Conservation (phyloP, 345 rosid genomes). For the Hibiscus trionum region DNA sequence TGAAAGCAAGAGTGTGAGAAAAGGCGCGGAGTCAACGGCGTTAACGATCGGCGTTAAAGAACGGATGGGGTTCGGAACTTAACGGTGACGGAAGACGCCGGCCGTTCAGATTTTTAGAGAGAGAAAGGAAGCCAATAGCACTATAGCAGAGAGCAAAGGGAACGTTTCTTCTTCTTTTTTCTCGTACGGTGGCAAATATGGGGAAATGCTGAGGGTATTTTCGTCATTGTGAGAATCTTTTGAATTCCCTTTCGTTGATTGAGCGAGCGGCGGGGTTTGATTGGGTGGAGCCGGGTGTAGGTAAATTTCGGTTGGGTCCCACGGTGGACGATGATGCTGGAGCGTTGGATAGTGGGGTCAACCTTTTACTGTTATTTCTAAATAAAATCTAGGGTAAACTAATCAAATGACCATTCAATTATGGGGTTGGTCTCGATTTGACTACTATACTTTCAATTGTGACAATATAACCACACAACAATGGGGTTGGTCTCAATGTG, state of each 20-base stretch:
- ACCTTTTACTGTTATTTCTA: not conserved
- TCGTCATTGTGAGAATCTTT: not conserved
- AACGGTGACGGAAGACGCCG: slow-evolving; percentile 13
- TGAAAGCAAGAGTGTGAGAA: not conserved
- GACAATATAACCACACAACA: no score
- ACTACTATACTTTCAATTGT: no score
- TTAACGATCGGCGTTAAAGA: slow-evolving; percentile 26
- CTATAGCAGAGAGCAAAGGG: not conserved
- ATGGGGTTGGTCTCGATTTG: no score
- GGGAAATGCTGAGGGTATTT: slow-evolving; percentile 21
- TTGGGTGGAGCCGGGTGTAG: not conserved
- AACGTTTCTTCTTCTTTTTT: not conserved
- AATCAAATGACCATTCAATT: no score
- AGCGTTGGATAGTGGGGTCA: not conserved
- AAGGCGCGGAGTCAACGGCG: slow-evolving; percentile 24
- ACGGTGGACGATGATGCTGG: not conserved
- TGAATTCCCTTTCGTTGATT: not conserved
- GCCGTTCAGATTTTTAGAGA: not conserved
- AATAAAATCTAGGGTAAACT: no score
- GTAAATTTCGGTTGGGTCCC: not conserved
- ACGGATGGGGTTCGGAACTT: not conserved
- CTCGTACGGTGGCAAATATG: slow-evolving; percentile 11
- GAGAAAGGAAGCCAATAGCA: not conserved
- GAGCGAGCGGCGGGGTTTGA: slow-evolving; percentile 1
- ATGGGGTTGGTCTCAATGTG: no score